Base-by-base conservation (phyloP, 139 green algal genomes). In the Limnomonas spitsbergensis region DNA sequence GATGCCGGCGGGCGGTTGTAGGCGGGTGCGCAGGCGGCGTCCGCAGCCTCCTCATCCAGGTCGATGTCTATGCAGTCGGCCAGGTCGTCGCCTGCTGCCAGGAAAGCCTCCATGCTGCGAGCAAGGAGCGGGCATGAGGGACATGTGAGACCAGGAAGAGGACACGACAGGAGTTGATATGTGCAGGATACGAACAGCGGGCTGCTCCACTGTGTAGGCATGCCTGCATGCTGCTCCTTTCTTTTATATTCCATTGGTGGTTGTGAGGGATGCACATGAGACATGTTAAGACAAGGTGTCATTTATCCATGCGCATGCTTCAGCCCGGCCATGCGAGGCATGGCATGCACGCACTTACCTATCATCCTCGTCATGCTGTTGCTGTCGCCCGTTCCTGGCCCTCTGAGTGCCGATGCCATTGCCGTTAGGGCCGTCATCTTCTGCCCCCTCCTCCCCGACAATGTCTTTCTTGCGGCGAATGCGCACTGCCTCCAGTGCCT, bases 81-180 rank as follows among this genome's bases (percentile, higher is more conserved):
- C 83, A 88, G 78, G 52, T 78, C 53, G 27, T 34, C 7, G 2
- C 89, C 85, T 38, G 92, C 75, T 36, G 68, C 84, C 4, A 93
- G 79, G 69, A 93, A 94, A 0, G 42, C 70, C 54, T 92, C 85
- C 26, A 91, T 75, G 24, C 86, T 83, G 40, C 6, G 27, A 37
- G 29, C 26, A 37, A 24, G 47, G 47, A 61, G 47, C 14, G 47
- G 47, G 47, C 14, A 61, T 14, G 47, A 61, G 47, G 47, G 47
- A 61, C 14, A n/a, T n/a, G n/a, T n/a, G n/a, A n/a, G n/a, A n/a
- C n/a, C n/a, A n/a, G 47, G 47, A 20, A 61, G 47, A 20, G 47
- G 20, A 20, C 47, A 20, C 47, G 20, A 61, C 47, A 61, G 47
- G 47, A 29, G 47, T 61, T 61, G 47, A 20, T n/a, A n/a, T n/a